Evolutionary conservation across 768 basidiomycete genomes (phyloP).

Genomic region (Tricholoma furcatifolium): DNA sequence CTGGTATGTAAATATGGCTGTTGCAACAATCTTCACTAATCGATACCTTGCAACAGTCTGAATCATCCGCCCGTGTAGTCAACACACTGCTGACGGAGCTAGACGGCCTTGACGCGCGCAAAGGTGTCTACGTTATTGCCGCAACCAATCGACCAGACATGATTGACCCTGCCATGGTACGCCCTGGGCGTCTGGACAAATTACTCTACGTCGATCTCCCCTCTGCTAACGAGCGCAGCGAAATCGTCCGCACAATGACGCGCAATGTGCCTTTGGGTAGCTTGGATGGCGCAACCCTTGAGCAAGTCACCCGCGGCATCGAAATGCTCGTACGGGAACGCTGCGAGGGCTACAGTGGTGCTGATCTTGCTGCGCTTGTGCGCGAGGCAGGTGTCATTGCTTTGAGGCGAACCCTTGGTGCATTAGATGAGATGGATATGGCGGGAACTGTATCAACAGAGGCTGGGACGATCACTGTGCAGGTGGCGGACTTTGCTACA

Average conservation of each 20-base stretch:
- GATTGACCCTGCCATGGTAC: conserved; percentile 97
- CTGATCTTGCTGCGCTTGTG: conserved; percentile 85
- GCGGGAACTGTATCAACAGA: conserved; percentile 17
- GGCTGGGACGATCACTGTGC: conserved; percentile 45
- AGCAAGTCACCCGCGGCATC: conserved; percentile 25
- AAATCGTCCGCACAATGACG: conserved; percentile 79
- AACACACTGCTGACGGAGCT: conserved; percentile 94
- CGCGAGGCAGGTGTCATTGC: conserved; percentile 90
- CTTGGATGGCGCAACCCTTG: conserved; percentile 8
- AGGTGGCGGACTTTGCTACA: conserved; percentile 61
- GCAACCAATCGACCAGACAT: conserved; percentile 96
- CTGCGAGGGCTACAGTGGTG: conserved; percentile 90
- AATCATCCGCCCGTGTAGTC: conserved; percentile 90
- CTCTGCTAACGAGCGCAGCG: conserved; percentile 65
- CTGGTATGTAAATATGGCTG: conserved; percentile 62
- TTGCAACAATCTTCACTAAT: background rate
- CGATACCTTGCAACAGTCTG: conserved; percentile 53
- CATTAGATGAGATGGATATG: conserved; percentile 60
- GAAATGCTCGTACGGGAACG: conserved; percentile 51
- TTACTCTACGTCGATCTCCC: conserved; percentile 92
- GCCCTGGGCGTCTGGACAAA: conserved; percentile 94
- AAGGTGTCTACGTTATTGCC: conserved; percentile 89
- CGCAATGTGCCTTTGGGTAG: conserved; percentile 65
- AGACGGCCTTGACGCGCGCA: conserved; percentile 85
- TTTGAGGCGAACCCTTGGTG: conserved; percentile 64